A percentile compares a stretch with the other conserved stretches of the same genome.
phyloP scores from a whole-genome alignment of 805 yeast genomes.

The Kodamaea laetipori region DNA sequence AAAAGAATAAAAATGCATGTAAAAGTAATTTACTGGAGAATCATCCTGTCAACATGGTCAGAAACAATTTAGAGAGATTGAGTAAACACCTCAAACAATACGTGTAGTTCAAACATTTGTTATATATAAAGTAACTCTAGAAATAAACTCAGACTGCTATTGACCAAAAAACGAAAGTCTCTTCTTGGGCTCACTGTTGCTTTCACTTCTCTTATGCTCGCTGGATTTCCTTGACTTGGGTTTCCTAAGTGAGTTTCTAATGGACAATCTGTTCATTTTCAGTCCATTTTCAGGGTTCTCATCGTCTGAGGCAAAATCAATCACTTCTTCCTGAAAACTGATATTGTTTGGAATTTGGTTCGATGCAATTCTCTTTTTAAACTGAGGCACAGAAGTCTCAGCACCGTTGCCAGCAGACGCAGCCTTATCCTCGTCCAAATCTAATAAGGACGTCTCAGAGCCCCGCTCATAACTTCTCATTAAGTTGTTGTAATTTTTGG shows the following conservation, averaged over 20 bases:
- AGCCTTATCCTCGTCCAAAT: conserved; percentile 28
- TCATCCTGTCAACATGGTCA: too few species aligned
- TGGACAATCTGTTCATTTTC: conserved; percentile 42
- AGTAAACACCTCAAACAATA: too few species aligned
- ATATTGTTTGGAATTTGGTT: conserved; percentile 29
- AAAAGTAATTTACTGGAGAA: too few species aligned
- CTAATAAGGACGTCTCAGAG: conserved; percentile 26
- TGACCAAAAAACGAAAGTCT: conserved; percentile 28
- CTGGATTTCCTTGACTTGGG: conserved; percentile 26
- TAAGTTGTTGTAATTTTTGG: conserved; percentile 10
- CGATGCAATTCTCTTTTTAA: conserved; percentile 33
- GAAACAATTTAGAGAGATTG: too few species aligned
- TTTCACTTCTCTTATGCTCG: conserved; percentile 24
- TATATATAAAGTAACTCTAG: conserved; percentile 3
- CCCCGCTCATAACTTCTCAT: conserved; percentile 14
- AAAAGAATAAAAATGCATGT: too few species aligned
- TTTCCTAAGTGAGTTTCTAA: conserved; percentile 40
- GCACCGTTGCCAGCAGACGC: not conserved
- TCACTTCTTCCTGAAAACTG: conserved; percentile 44
- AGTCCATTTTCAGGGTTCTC: conserved; percentile 41
- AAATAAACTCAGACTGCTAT: not conserved
- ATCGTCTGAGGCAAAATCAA: conserved; percentile 50
- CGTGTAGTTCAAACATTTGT: not conserved
- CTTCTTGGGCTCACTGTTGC: conserved; percentile 20
- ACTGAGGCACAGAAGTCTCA: conserved; percentile 16